Percentiles rank a stretch among this genome's conserved stretches.
Conservation (phyloP, 202 grass and related monocot genomes). For the Brachypodium distachyon region DNA sequence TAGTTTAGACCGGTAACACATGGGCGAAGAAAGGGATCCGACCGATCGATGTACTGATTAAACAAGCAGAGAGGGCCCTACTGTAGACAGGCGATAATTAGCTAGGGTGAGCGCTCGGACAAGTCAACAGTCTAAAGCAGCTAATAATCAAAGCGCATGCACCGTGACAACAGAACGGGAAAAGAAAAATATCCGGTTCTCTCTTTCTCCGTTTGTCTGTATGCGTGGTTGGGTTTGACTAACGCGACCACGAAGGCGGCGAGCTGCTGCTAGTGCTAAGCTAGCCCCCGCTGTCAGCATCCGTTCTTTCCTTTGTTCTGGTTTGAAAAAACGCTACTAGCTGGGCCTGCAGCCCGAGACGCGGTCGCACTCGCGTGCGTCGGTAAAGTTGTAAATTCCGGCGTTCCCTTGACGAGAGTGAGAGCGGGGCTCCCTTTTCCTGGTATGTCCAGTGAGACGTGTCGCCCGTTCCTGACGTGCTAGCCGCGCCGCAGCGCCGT, state of each 20-base stretch:
- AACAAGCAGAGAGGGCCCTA: not conserved
- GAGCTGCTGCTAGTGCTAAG: too few species aligned
- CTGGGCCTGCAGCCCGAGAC: not conserved
- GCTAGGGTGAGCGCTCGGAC: not conserved
- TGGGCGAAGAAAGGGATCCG: not conserved
- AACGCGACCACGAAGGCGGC: not conserved
- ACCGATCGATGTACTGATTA: not conserved
- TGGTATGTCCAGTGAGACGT: not conserved
- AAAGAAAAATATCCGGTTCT: not conserved
- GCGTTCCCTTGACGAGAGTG: not conserved
- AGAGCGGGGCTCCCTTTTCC: not conserved
- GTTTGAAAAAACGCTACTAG: not conserved
- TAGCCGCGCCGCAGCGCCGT: too few species aligned
- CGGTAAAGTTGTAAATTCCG: not conserved
- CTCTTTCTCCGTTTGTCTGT: not conserved
- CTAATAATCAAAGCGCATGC: not conserved
- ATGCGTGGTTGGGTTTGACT: slow-evolving; percentile 9
- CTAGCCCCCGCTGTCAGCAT: not conserved
- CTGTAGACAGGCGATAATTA: not conserved
- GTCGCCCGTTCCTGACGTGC: not conserved
- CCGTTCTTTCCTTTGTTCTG: not conserved
- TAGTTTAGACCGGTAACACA: slow-evolving; percentile 25
- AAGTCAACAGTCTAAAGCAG: slow-evolving; percentile 16
- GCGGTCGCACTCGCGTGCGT: not conserved
- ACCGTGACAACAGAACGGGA: not conserved